Percentiles rank a stretch among this genome's conserved stretches.
phyloP scores from a whole-genome alignment of 2,329 filamentous ascomycete genomes.

The Talaromyces sp. region DNA sequence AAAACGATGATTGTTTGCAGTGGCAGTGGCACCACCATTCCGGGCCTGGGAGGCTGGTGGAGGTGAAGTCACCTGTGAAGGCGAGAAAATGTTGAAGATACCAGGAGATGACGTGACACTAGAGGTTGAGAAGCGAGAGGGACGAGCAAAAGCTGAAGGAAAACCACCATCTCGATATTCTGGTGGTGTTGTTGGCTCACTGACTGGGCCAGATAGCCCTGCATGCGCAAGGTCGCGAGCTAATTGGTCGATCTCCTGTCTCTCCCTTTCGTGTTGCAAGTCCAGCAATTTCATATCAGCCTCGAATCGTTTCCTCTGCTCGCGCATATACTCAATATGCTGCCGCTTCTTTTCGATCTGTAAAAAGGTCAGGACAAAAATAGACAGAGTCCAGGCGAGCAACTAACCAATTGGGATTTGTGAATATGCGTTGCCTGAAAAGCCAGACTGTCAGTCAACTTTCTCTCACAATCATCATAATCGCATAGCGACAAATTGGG shows the following conservation, averaged over 20 bases:
- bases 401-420: conserved; percentile 25
- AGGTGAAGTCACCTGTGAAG: conserved; percentile 77
- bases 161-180: conserved; percentile 84
- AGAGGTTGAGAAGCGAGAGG: conserved; percentile 84
- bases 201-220: conserved; percentile 68
- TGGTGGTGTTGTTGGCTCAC: conserved; percentile 92
- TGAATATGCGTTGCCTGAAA: conserved; percentile 26
- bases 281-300: conserved; percentile 88
- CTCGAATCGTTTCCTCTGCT: conserved; percentile 86
- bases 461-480: neutral
- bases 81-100: conserved; percentile 67
- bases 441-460: neutral
- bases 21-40: conserved; percentile 38
- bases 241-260: conserved; percentile 79
- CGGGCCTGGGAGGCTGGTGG: conserved; percentile 58
- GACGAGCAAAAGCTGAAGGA: conserved; percentile 73
- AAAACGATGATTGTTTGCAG: conserved; percentile 58
- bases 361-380: conserved; percentile 1
- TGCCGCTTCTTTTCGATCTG: conserved; percentile 91
- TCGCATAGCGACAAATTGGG: neutral
- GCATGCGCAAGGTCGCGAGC: conserved; percentile 69
- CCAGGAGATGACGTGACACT: conserved; percentile 80
- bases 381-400: conserved; percentile 12
- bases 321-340: conserved; percentile 85
- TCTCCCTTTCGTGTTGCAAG: conserved; percentile 76